Evolutionary conservation across 1,139 yeast species (phyloP), one percentile per base, ranked within the genome.

Genomic region (Diutina pseudorugosa): DNA sequence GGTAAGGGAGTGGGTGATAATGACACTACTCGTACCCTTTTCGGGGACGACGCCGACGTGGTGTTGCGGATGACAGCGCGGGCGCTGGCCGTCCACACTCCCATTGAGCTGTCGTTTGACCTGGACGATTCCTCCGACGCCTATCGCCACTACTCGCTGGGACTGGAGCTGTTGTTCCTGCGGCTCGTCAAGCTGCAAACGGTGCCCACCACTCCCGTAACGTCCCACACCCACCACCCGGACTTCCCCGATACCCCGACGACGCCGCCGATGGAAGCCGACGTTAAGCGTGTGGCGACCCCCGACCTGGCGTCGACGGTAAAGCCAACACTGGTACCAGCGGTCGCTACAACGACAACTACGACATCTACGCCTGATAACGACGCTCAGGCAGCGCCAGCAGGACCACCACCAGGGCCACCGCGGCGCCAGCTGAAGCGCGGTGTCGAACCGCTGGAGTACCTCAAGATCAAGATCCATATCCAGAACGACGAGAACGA

Each of bases 401-500:
- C 49, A 19, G 27, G 19, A 2, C 42, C 42, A 14, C 36, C 36
- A 5, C 36, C 42, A n/a, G 42, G 42, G 2, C 42, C 42, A 18
- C 19, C 18, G 4, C 49, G 49, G 6, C 40, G 21, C 21, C 40
- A 14, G n/a, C 36, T n/a, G 19, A 18, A n/a, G 19, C 36, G 41
- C 7, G 49, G 40, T 2, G 36, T 30, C 2, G 49, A 45, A 9
- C 18, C 49, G 20, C 48, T 14, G 30, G 69, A 65, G 51, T 61
- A 55, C 55, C 60, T 70, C 50, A 69, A 70, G 54, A 62, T 71
- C 51, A 70, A 71, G 56, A 62, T 71, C 21, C 55, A 58, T 30
- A 61, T 70, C 50, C 63, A 67, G 54, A 69, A 70, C 55, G 56
- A 58, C 47, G 70, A 67, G 51, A 63, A 65, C 44, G 74, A 70